phyloP scores from a whole-genome alignment of 768 basidiomycete genomes.

The Boletus bicolor region DNA sequence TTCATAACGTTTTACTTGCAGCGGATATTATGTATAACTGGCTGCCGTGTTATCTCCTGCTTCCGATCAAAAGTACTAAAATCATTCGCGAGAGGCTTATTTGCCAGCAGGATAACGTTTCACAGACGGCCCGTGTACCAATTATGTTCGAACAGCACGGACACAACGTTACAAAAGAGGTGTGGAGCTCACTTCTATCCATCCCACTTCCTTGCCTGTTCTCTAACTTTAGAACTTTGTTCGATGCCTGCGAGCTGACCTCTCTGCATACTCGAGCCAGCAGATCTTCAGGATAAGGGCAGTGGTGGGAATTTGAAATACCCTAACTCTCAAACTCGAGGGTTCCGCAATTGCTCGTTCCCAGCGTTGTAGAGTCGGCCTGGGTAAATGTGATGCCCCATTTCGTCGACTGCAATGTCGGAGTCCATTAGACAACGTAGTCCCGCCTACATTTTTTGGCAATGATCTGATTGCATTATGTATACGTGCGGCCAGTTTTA shows the following conservation, averaged over 20 bases:
- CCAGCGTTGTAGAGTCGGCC: background rate
- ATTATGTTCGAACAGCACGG: conserved; percentile 18
- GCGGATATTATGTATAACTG: conserved; percentile 31
- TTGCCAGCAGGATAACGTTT: conserved; percentile 21
- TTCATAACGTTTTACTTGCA: conserved; percentile 22
- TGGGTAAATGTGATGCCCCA: background rate
- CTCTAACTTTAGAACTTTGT: conserved; percentile 14
- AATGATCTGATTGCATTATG: conserved; percentile 15
- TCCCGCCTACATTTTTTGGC: background rate
- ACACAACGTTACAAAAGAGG: conserved; percentile 22
- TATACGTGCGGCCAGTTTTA: conserved; percentile 9
- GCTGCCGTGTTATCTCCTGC: conserved; percentile 20
- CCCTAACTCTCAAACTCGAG: conserved; percentile 17
- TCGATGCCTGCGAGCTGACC: conserved; percentile 1
- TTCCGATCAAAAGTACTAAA: conserved; percentile 22
- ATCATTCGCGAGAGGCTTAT: conserved; percentile 7
- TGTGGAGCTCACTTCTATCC: conserved; percentile 16
- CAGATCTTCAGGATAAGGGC: conserved; percentile 18
- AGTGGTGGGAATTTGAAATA: conserved; percentile 29
- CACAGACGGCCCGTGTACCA: conserved; percentile 12
- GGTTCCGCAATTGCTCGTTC: background rate
- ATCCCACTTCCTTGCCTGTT: conserved; percentile 1
- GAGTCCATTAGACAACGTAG: background rate
- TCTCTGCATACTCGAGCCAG: conserved; percentile 10
- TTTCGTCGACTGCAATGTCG: background rate